A percentile compares a stretch with the other conserved stretches of the same genome.
phyloP scores from a whole-genome alignment of 257 asterid species.

The Gardenia jasminoides region DNA sequence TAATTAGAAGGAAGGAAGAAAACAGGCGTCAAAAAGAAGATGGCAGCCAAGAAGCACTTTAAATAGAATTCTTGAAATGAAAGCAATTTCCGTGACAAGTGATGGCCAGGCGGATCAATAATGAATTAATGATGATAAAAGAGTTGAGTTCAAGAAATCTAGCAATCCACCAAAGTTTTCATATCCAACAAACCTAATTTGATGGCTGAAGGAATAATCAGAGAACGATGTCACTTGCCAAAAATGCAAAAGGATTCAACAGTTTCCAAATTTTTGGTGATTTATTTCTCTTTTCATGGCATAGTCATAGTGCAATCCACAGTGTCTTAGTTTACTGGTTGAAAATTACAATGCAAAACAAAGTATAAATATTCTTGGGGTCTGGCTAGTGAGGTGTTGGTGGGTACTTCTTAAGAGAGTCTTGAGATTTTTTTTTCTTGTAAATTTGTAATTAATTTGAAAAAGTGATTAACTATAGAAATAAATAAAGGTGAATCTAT shows the following conservation, averaged over 20 bases:
- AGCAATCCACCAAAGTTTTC: neutral
- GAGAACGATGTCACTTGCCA: neutral
- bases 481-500: no score
- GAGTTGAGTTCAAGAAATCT: neutral
- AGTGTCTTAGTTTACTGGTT: no score
- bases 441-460: no score
- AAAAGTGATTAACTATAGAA: no score
- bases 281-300: neutral
- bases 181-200: neutral
- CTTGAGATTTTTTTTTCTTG: no score
- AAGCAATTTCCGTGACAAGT: neutral
- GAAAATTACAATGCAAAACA: neutral
- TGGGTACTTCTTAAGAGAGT: no score
- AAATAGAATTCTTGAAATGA: slow-evolving; percentile 1
- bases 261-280: neutral
- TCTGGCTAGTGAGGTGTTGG: no score
- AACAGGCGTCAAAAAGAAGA: neutral
- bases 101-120: neutral
- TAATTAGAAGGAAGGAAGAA: neutral
- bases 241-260: neutral
- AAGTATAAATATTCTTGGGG: neutral
- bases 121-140: neutral
- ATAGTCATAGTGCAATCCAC: neutral
- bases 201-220: neutral
- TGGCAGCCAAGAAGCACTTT: neutral